phyloP scores from a whole-genome alignment of 495 filamentous ascomycete genomes.

The Aspergillus wentii region DNA sequence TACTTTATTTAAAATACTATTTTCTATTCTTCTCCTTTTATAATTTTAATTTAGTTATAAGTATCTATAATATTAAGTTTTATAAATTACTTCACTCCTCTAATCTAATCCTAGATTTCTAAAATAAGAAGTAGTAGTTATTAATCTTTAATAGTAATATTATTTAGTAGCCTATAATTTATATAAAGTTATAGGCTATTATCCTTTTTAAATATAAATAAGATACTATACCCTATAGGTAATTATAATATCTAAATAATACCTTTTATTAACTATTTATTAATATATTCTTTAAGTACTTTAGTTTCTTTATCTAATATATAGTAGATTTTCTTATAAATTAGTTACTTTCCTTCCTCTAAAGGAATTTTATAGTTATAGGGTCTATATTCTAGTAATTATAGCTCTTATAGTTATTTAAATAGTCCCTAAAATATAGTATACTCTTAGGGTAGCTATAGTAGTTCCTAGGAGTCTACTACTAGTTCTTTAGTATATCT shows the following conservation, averaged over 20 bases:
- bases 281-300: slow-evolving; percentile 14
- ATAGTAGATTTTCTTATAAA: slow-evolving; percentile 8
- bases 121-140: slow-evolving; percentile 16
- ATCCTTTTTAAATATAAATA: slow-evolving; percentile 24
- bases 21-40: slow-evolving; percentile 12
- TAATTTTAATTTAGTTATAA: slow-evolving; percentile 13
- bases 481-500: background rate
- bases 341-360: slow-evolving; percentile 6
- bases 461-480: background rate
- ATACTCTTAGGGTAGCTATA: slow-evolving; percentile 2
- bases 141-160: slow-evolving; percentile 20
- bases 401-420: slow-evolving; percentile 3
- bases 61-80: slow-evolving; percentile 19
- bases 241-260: slow-evolving; percentile 12
- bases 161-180: slow-evolving; percentile 20
- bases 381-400: slow-evolving; percentile 2
- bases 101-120: slow-evolving; percentile 14
- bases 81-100: slow-evolving; percentile 15
- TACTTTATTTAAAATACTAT: slow-evolving; percentile 14
- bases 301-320: slow-evolving; percentile 11
- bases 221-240: slow-evolving; percentile 7
- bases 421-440: slow-evolving; percentile 5
- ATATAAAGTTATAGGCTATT: slow-evolving; percentile 15
- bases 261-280: slow-evolving; percentile 10
- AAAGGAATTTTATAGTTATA: slow-evolving; percentile 6